Conservation (phyloP, 345 rosid genomes). For the Orychophragmus violaceus region DNA sequence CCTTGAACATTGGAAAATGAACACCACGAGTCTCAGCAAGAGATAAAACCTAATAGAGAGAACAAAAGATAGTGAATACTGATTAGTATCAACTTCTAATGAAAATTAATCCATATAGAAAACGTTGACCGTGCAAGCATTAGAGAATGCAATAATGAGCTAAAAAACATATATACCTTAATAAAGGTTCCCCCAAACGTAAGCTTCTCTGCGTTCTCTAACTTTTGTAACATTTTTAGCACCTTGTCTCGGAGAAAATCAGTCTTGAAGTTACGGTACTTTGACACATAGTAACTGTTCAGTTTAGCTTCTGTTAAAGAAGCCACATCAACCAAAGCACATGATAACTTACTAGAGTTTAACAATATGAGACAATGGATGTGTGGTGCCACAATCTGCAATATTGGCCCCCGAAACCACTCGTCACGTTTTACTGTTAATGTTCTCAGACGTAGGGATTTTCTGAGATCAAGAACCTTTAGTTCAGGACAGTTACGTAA, state of each 20-base stretch:
- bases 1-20: background rate
- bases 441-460: background rate
- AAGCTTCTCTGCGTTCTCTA: slow-evolving; percentile 1
- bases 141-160: background rate
- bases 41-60: background rate
- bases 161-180: background rate
- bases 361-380: background rate
- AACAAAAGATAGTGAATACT: too few relatives aligned
- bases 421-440: background rate
- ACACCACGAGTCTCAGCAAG: background rate
- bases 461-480: background rate
- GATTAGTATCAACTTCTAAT: background rate
- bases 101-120: background rate
- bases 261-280: rapidly evolving
- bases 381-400: slow-evolving; percentile 12
- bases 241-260: background rate
- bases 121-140: background rate
- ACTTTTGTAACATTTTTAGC: background rate
- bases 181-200: background rate
- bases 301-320: slow-evolving; percentile 7
- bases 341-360: background rate
- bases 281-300: background rate
- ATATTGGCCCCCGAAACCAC: background rate
- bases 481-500: background rate
- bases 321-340: background rate